Conservation (phyloP, 805 yeast genomes). For the Citeromyces matritensis region DNA sequence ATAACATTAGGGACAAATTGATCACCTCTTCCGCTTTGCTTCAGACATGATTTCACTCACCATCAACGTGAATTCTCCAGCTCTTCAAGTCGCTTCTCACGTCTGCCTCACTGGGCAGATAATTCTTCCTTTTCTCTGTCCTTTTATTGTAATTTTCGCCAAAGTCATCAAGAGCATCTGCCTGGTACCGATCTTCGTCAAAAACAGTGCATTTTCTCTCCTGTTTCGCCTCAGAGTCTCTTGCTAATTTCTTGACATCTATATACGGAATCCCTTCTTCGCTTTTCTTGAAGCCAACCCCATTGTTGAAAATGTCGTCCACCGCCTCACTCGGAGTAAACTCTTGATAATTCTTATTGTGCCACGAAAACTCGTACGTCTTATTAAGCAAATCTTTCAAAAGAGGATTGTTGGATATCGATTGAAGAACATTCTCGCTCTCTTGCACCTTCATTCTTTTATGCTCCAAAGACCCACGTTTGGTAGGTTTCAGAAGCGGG, state of each 20-base stretch:
- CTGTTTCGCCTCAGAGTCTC: no score
- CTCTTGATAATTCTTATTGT: conserved; percentile 21
- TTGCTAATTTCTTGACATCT: conserved; percentile 11
- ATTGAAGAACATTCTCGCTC: conserved; percentile 1
- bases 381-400: conserved; percentile 11
- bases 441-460: neutral
- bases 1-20: no score
- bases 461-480: neutral
- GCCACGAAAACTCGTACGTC: conserved; percentile 16
- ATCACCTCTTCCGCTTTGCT: no score
- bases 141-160: no score
- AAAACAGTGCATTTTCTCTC: no score
- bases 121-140: no score
- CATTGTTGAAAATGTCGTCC: conserved; percentile 56
- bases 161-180: no score
- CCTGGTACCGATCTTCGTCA: no score
- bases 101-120: no score
- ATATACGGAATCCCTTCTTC: conserved; percentile 25
- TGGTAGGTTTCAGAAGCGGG: neutral
- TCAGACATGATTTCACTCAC: no score
- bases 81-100: no score
- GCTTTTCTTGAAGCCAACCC: conserved; percentile 49
- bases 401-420: conserved; percentile 1
- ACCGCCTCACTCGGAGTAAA: conserved; percentile 57
- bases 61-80: no score